Percentiles rank a stretch among this genome's conserved stretches.
Conservation (phyloP, 1,284 basidiomycete species). For the Rhodotorula sp. region DNA sequence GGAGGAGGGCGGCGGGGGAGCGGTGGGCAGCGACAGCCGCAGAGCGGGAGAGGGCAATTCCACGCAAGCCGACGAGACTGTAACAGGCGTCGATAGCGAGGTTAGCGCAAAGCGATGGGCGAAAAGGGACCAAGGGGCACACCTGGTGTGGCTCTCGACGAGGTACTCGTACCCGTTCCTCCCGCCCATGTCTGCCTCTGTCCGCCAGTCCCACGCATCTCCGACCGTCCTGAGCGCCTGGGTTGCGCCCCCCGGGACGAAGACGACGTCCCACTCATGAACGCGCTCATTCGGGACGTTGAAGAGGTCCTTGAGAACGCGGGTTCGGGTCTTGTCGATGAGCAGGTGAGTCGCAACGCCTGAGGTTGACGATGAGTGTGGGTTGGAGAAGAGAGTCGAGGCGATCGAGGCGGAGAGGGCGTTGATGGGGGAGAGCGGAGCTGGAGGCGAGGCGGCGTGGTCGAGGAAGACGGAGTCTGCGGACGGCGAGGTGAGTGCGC, state of each 20-base stretch:
- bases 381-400: slow-evolving; percentile 47
- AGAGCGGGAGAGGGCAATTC: slow-evolving; percentile 63
- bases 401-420: slow-evolving; percentile 38
- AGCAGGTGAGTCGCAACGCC: slow-evolving; percentile 41
- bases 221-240: slow-evolving; percentile 76
- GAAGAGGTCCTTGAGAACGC: slow-evolving; percentile 47
- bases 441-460: slow-evolving; percentile 48
- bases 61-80: slow-evolving; percentile 76
- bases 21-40: slow-evolving; percentile 65
- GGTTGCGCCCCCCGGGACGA: slow-evolving; percentile 72
- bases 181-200: slow-evolving; percentile 1
- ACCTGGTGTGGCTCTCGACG: slow-evolving; percentile 69
- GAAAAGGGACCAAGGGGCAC: neutral
- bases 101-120: no score
- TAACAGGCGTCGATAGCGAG: no score
- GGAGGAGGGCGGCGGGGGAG: slow-evolving; percentile 4
- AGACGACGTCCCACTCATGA: slow-evolving; percentile 71
- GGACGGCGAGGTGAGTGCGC: neutral
- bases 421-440: slow-evolving; percentile 42
- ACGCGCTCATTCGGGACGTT: slow-evolving; percentile 63
- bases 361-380: slow-evolving; percentile 49
- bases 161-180: slow-evolving; percentile 63
- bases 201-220: slow-evolving; percentile 68
- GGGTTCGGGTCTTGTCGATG: slow-evolving; percentile 42
- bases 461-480: slow-evolving; percentile 47